Evolutionary conservation across 352 stramenopile genomes (phyloP).

Genomic region (Thraustochytrium sp.): DNA sequence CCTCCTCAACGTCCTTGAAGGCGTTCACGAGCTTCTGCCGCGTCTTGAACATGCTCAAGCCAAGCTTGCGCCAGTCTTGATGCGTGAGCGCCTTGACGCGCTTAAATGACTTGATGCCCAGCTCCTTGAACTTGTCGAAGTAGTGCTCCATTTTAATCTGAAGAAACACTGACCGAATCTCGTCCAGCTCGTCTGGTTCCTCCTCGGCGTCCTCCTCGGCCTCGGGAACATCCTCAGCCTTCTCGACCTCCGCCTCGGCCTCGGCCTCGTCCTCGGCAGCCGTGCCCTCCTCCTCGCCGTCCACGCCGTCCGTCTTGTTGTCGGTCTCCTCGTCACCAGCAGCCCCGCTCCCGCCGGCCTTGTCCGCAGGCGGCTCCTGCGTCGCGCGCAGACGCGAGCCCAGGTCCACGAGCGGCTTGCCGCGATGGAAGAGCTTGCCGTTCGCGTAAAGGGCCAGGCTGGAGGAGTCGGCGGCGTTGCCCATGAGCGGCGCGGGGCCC

Average conservation of each 20-base stretch:
- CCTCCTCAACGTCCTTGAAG: background rate
- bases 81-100: background rate
- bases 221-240: background rate
- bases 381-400: background rate
- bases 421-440: conserved; percentile 43
- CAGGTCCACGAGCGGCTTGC: conserved; percentile 3
- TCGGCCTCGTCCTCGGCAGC: background rate
- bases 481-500: conserved; percentile 1
- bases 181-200: too few relatives aligned
- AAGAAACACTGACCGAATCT: too few relatives aligned
- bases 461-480: background rate
- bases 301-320: background rate
- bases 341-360: background rate
- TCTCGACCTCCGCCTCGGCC: background rate
- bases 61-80: background rate
- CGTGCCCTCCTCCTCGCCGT: background rate
- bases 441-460: conserved; percentile 40
- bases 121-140: background rate
- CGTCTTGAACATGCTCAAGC: background rate
- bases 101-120: background rate
- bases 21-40: background rate
- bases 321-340: background rate
- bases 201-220: background rate
- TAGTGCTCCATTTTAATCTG: too few relatives aligned
- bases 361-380: background rate